These are phyloP conservation scores for Mortierella hygrophila DNA, from an alignment of 192 early-diverging fungal genomes.

Conservation along the genomic window DNA sequence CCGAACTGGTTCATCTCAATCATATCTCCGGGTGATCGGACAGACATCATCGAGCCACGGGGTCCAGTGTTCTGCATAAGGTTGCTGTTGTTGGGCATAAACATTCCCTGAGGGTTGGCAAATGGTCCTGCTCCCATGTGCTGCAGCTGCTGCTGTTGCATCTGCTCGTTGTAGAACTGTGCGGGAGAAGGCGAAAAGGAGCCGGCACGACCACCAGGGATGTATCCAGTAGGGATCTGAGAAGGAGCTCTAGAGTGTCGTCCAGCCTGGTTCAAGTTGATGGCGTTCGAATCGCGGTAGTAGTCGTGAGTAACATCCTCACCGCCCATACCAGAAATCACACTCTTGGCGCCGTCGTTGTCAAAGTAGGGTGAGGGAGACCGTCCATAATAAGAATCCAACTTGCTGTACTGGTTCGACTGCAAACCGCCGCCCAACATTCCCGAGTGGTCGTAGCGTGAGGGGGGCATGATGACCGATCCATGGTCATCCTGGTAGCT, in stretches of 20 bases:
- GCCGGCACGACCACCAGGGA: constrained; percentile 20
- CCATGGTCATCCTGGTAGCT: constrained; percentile 29
- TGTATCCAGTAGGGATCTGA: constrained; percentile 14
- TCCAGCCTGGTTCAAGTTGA: constrained; percentile 25
- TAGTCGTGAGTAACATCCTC: constrained; percentile 41
- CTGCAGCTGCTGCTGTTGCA: not conserved
- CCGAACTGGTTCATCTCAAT: constrained; percentile 49
- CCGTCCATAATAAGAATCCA: constrained; percentile 35
- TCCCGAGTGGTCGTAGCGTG: constrained; percentile 55
- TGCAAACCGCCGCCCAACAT: constrained; percentile 35
- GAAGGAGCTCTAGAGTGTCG: constrained; percentile 37
- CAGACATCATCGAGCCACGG: constrained; percentile 12
- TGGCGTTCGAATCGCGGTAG: constrained; percentile 48
- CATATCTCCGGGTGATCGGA: constrained; percentile 8
- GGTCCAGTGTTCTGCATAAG: not conserved
- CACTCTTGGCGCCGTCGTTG: constrained; percentile 35
- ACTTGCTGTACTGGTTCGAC: constrained; percentile 46
- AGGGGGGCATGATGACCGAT: constrained; percentile 25
- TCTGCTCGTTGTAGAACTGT: not conserved
- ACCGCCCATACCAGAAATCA: constrained; percentile 37
- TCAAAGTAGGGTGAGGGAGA: constrained; percentile 35
- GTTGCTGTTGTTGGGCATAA: constrained; percentile 14
- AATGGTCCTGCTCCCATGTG: constrained; percentile 20
- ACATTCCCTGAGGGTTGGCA: constrained; percentile 41
- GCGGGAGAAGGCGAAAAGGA: constrained; percentile 27